Conservation (phyloP, 2,329 filamentous ascomycete species). For the Graphium sp. region DNA sequence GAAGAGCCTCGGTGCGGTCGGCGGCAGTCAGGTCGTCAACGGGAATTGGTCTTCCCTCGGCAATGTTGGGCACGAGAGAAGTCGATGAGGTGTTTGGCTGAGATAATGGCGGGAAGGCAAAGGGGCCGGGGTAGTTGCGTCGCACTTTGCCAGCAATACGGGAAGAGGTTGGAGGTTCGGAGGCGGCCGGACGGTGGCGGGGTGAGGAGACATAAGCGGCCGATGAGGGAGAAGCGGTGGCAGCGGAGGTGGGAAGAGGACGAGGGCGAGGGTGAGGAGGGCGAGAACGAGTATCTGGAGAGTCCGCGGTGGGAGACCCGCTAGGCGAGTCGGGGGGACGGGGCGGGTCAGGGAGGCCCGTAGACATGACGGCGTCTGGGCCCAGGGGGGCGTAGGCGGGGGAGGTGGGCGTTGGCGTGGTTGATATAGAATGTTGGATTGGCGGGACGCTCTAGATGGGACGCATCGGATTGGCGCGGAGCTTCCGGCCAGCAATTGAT, state of each 20-base stretch:
- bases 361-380: no score
- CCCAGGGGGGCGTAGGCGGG: no score
- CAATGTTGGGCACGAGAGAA: slow-evolving; percentile 34
- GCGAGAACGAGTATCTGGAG: not conserved
- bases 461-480: no score
- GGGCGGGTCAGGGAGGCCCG: no score
- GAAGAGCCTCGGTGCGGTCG: slow-evolving; percentile 40
- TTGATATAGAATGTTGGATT: no score
- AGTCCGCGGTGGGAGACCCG: not conserved
- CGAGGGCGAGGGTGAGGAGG: slow-evolving; percentile 4
- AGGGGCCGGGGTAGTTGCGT: slow-evolving; percentile 21
- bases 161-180: slow-evolving; percentile 8
- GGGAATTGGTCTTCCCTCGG: slow-evolving; percentile 36
- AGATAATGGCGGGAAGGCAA: slow-evolving; percentile 29
- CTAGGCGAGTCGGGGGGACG: no score
- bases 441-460: no score
- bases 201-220: slow-evolving; percentile 10
- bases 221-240: slow-evolving; percentile 9
- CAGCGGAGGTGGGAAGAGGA: slow-evolving; percentile 8
- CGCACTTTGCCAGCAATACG: not conserved
- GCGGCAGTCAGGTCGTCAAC: slow-evolving; percentile 36
- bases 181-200: slow-evolving; percentile 8
- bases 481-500: no score
- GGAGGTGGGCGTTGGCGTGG: no score
- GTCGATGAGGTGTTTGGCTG: slow-evolving; percentile 32